Conservation (phyloP, 2,329 filamentous ascomycete genomes). For the Penicillium sp. region DNA sequence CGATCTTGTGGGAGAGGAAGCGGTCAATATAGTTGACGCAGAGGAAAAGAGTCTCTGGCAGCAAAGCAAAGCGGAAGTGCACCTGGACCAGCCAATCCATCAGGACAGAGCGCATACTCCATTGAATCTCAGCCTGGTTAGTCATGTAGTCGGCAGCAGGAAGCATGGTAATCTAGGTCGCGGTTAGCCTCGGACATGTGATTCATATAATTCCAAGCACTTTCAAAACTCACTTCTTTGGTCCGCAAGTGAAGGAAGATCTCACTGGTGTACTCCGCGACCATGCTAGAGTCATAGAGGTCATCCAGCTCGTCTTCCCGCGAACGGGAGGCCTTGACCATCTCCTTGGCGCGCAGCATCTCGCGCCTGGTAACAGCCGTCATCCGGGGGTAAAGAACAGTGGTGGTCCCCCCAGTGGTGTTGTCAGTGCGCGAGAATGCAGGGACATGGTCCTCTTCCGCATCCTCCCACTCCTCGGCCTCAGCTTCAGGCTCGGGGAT, state of each 20-base stretch:
- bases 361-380: slow-evolving; percentile 61
- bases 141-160: slow-evolving; percentile 96
- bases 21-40: slow-evolving; percentile 96
- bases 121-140: slow-evolving; percentile 92
- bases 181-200: slow-evolving; percentile 6
- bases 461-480: slow-evolving; percentile 73
- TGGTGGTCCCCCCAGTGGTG: slow-evolving; percentile 60
- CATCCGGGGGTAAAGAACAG: slow-evolving; percentile 64
- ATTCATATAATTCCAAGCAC: neutral
- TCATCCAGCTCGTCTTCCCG: slow-evolving; percentile 81
- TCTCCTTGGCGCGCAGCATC: slow-evolving; percentile 61
- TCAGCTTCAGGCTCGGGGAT: slow-evolving; percentile 52
- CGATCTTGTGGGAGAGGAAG: slow-evolving; percentile 89
- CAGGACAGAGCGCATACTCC: slow-evolving; percentile 95
- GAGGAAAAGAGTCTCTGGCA: slow-evolving; percentile 92
- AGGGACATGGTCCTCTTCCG: slow-evolving; percentile 66
- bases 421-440: slow-evolving; percentile 74
- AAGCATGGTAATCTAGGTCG: slow-evolving; percentile 64
- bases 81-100: slow-evolving; percentile 99
- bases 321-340: slow-evolving; percentile 63
- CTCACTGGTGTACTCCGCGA: slow-evolving; percentile 91
- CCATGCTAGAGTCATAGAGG: slow-evolving; percentile 92
- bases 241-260: slow-evolving; percentile 90
- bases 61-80: slow-evolving; percentile 80
- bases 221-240: slow-evolving; percentile 66